A percentile compares a stretch with the other conserved stretches of the same genome.
Evolutionary conservation across 352 stramenopile species (phyloP).

Genomic region (Thraustochytrium sp.): DNA sequence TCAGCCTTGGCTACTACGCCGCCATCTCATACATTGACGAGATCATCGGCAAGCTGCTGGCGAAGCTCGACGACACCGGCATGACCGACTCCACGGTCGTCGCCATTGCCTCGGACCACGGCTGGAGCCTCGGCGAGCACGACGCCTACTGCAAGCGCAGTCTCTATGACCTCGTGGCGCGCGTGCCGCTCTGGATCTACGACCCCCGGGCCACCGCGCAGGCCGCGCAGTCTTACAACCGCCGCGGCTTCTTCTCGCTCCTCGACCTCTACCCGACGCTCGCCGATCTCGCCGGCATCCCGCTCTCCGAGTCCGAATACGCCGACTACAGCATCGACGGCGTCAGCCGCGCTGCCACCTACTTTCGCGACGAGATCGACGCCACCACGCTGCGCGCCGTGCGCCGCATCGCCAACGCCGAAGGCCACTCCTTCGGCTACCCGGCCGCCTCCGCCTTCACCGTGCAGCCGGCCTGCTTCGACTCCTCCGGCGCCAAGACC

Average conservation of each 20-base stretch:
- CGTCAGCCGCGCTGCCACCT: neutral
- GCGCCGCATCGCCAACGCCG: neutral
- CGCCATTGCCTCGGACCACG: conserved; percentile 19
- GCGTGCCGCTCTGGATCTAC: conserved; percentile 5
- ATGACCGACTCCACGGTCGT: conserved; percentile 27
- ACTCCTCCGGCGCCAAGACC: neutral
- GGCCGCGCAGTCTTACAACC: neutral
- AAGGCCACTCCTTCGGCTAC: neutral
- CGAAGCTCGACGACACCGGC: neutral
- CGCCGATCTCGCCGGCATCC: conserved; percentile 33
- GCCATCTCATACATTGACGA: conserved; percentile 23
- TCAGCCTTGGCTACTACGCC: conserved; percentile 43
- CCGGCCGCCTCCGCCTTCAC: neutral
- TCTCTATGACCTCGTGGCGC: conserved; percentile 24
- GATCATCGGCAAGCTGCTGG: conserved; percentile 9
- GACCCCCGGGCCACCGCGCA: neutral
- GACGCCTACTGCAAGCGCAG: conserved; percentile 30
- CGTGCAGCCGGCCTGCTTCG: conserved; percentile 34
- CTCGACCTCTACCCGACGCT: conserved; percentile 28
- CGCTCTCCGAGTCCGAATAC: neutral
- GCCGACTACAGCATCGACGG: neutral
- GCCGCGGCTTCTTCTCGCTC: neutral
- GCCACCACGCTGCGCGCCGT: neutral
- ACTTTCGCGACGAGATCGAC: neutral
- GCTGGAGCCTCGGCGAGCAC: conserved; percentile 45